A percentile compares a stretch with the other conserved stretches of the same genome.
These are phyloP conservation scores for Globisporangium megalacanthum DNA, from an alignment of 352 stramenopile genomes.

Conservation along the genomic window DNA sequence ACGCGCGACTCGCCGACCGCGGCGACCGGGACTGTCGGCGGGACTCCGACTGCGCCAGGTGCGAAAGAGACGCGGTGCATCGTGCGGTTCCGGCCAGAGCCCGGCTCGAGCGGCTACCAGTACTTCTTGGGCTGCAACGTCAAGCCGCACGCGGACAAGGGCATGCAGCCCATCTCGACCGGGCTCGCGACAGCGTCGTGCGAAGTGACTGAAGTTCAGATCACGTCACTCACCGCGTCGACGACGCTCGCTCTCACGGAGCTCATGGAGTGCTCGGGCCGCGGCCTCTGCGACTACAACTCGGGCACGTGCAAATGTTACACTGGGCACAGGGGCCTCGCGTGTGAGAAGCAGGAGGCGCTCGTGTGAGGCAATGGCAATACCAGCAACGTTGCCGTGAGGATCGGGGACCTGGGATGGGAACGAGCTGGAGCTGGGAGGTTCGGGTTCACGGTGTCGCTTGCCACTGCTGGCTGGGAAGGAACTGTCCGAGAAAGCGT, in stretches of 20 bases:
- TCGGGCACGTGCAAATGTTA: constrained; percentile 61
- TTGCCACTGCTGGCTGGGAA: no score
- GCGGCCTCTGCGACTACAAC: constrained; percentile 47
- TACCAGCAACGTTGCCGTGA: not conserved
- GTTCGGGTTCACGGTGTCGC: no score
- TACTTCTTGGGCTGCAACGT: constrained; percentile 49
- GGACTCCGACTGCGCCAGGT: not conserved
- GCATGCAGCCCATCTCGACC: constrained; percentile 31
- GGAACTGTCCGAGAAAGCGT: no score
- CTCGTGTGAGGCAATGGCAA: constrained; percentile 21
- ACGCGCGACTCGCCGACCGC: constrained; percentile 14
- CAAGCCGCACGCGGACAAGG: constrained; percentile 14
- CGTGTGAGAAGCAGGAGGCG: constrained; percentile 65
- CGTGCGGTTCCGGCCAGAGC: constrained; percentile 41
- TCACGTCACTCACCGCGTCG: not conserved
- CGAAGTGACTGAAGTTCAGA: constrained; percentile 29
- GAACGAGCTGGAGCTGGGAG: no score
- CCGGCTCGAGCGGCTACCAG: constrained; percentile 53
- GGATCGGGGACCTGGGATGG: no score
- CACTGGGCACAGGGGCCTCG: constrained; percentile 66
- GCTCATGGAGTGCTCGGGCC: constrained; percentile 49
- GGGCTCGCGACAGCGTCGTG: constrained; percentile 17
- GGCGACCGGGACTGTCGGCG: constrained; percentile 1
- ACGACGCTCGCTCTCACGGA: constrained; percentile 32
- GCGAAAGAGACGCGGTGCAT: constrained; percentile 19